These are phyloP conservation scores for Erigeron canadensis DNA, from an alignment of 129 eudicot species.

Conservation along the genomic window DNA sequence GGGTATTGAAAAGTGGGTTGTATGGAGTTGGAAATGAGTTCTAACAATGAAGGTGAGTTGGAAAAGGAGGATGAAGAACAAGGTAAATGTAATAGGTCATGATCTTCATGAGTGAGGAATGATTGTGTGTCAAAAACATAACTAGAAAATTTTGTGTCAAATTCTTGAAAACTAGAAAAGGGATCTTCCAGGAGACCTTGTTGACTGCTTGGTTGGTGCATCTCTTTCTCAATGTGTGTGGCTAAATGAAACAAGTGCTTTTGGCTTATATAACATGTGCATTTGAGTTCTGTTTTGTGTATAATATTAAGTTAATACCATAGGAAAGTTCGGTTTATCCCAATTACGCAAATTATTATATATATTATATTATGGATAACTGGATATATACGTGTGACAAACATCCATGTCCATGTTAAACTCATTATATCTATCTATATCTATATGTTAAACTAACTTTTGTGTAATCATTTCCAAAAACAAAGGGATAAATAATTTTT, in stretches of 20 bases:
- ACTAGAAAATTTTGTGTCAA: constrained; percentile 10
- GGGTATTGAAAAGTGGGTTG: constrained; percentile 39
- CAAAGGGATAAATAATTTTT: too few relatives aligned
- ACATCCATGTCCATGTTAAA: too few relatives aligned
- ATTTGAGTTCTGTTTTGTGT: constrained; percentile 16
- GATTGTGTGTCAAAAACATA: constrained; percentile 3
- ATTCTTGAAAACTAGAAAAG: constrained; percentile 31
- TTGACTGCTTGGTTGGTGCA: constrained; percentile 41
- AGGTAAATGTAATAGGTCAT: constrained; percentile 23
- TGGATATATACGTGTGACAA: too few relatives aligned
- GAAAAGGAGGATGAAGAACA: constrained; percentile 29
- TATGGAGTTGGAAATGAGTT: constrained; percentile 32
- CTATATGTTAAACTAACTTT: too few relatives aligned
- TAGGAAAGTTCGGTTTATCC: not conserved
- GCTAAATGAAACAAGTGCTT: constrained; percentile 17
- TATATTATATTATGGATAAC: too few relatives aligned
- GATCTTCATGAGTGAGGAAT: constrained; percentile 22
- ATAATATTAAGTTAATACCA: constrained; percentile 12
- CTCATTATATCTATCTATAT: too few relatives aligned
- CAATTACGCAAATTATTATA: too few relatives aligned
- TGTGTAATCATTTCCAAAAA: too few relatives aligned
- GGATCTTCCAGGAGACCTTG: constrained; percentile 55
- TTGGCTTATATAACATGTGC: constrained; percentile 32
- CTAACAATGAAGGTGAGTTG: constrained; percentile 30
- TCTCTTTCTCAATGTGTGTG: constrained; percentile 34